phyloP scores from a whole-genome alignment of 306 rosid genomes.

The Vachellia collinsii region DNA sequence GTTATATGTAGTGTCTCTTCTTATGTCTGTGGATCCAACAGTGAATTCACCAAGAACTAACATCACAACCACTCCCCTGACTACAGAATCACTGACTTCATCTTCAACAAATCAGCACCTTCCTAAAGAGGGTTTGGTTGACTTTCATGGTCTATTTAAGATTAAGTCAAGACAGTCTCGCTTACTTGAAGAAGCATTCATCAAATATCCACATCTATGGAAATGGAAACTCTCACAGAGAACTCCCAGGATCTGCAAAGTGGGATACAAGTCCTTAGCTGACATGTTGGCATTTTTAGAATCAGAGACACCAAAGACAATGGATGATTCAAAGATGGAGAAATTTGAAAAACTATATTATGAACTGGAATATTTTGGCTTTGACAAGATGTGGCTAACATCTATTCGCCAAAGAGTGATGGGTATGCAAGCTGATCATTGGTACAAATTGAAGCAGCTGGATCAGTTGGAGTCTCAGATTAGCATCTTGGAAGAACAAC shows the following conservation, averaged over 20 bases:
- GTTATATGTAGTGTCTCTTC: background rate
- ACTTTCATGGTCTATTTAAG: background rate
- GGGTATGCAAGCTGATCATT: background rate
- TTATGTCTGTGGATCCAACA: background rate
- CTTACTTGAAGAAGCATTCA: background rate
- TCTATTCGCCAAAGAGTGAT: background rate
- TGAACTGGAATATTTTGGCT: background rate
- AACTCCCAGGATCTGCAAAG: background rate
- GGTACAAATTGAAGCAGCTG: background rate
- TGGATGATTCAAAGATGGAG: background rate
- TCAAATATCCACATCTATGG: background rate
- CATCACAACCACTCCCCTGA: background rate
- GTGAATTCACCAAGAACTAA: background rate
- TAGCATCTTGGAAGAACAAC: background rate
- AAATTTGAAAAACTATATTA: background rate
- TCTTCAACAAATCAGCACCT: background rate
- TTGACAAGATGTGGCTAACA: slow-evolving; percentile 2
- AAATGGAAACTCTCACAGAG: background rate
- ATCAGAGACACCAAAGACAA: background rate
- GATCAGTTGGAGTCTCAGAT: background rate
- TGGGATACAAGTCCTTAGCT: background rate
- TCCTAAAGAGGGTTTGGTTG: background rate
- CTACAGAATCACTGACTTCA: background rate
- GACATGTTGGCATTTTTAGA: background rate
- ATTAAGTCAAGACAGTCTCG: no score